phyloP scores from a whole-genome alignment of 2,329 filamentous ascomycete genomes.

The Sporothrix curviconia region DNA sequence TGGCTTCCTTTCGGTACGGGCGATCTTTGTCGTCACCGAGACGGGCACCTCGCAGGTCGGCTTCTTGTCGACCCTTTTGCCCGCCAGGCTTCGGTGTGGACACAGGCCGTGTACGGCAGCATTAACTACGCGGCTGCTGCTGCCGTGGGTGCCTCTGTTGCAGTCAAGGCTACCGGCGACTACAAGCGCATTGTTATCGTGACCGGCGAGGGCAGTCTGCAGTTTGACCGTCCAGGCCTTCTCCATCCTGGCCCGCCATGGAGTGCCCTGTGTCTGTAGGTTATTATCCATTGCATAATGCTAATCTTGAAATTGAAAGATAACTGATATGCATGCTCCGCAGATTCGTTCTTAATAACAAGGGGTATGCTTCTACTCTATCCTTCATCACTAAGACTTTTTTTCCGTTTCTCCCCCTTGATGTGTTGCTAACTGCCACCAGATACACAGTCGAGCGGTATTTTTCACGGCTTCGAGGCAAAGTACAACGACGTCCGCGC shows the following conservation, averaged over 20 bases:
- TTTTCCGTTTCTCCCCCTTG: too few species aligned
- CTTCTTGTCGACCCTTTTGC: constrained; percentile 40
- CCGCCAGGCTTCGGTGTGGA: not conserved
- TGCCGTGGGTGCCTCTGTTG: not conserved
- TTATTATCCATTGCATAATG: not conserved
- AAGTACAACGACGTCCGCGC: constrained; percentile 72
- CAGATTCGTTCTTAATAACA: constrained; percentile 75
- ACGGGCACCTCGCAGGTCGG: constrained; percentile 85
- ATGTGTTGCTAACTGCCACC: too few species aligned
- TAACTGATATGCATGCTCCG: not conserved
- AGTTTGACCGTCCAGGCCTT: not conserved
- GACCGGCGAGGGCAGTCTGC: not conserved
- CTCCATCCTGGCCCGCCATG: not conserved
- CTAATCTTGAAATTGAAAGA: too few species aligned
- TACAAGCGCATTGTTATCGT: not conserved
- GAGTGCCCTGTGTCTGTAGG: not conserved
- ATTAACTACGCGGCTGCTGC: not conserved
- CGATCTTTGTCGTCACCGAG: constrained; percentile 76
- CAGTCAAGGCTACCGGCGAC: not conserved
- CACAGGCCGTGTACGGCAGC: not conserved
- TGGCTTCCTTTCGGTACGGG: constrained; percentile 35
- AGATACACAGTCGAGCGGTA: constrained; percentile 82
- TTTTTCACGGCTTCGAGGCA: constrained; percentile 75
- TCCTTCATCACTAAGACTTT: too few species aligned
- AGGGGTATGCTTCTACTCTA: too few species aligned